Conservation (phyloP, 768 basidiomycete species). For the Psilocybe cubensis region DNA sequence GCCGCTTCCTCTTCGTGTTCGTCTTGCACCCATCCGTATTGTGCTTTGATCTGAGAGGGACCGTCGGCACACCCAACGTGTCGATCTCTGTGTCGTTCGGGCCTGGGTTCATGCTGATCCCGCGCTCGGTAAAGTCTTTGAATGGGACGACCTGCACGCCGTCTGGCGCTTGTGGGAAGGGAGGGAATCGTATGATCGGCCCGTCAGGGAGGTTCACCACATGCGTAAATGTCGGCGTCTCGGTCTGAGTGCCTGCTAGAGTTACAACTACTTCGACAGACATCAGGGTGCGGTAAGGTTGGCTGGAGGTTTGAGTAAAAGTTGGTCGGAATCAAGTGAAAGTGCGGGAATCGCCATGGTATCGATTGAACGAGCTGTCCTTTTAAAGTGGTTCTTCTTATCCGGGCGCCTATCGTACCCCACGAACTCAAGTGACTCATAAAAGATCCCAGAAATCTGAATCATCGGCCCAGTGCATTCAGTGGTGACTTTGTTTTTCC, state of each 20-base stretch:
- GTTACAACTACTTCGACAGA: not conserved
- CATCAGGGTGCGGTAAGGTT: too few species aligned
- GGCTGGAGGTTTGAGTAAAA: conserved; percentile 2
- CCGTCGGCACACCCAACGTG: conserved; percentile 67
- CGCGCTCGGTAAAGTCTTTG: conserved; percentile 42
- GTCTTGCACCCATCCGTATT: conserved; percentile 58
- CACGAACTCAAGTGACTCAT: not conserved
- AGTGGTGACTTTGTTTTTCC: too few species aligned
- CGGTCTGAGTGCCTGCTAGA: not conserved
- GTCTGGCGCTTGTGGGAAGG: conserved; percentile 46
- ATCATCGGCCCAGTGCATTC: too few species aligned
- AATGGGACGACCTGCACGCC: conserved; percentile 49
- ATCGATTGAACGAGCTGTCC: not conserved
- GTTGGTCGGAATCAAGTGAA: not conserved
- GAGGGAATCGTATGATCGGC: conserved; percentile 42
- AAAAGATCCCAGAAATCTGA: too few species aligned
- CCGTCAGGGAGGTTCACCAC: conserved; percentile 15
- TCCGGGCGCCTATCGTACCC: conserved; percentile 20
- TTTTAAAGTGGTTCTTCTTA: conserved; percentile 6
- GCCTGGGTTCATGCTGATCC: conserved; percentile 33
- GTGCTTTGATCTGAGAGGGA: conserved; percentile 54
- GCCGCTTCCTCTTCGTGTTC: conserved; percentile 48
- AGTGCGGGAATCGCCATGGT: conserved; percentile 11
- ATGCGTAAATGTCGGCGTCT: not conserved
- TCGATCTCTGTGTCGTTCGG: conserved; percentile 66